Evolutionary conservation across 148 eudicot species (phyloP), one percentile per base, ranked within the genome.

Genomic region (Amaranthus palmeri): DNA sequence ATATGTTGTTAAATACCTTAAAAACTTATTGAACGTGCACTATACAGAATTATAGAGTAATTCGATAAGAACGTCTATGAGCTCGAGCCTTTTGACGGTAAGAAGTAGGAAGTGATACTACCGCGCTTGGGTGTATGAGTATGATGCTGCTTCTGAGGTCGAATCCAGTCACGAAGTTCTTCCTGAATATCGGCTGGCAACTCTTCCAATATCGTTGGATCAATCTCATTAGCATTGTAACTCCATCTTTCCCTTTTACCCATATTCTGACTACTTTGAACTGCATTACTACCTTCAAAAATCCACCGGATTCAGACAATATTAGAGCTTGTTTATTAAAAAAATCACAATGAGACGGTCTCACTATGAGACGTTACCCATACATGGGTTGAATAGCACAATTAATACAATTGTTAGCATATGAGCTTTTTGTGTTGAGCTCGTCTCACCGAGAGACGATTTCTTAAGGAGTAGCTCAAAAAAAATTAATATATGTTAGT

Each of bases 141-240:
- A 54, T 7, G 67, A 42, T 67, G 71, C 48, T 74, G 81, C 61
- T 74, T 79, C 70, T 48, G 45, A 80, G 82, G 82, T 62, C 58
- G 76, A 61, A 71, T 66, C 82, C 79, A 71, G 42, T 63, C 79
- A n/a, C 64, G 72, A 13, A 75, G 65, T 80, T 80, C 82, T 59
- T 71, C 76, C 69, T 80, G 75, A 45, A 80, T 80, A 67, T 80
- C 82, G 11, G 17, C 65, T 15, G 82, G 82, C 40, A 80, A 61
- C 79, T 80, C 82, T 3, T 75, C 44, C 2, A 80, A 10, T 53
- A 80, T 17, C 47, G 14, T 71, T 40, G 75, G 73, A 68, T 80
- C 82, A 61, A 80, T 80, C 60, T 80, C 79, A 71, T 75, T 11
- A 8, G 49, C 58, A 47, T 61, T 67, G 51, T 80, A 80, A 48